Conservation (phyloP, 2,329 filamentous ascomycete species). For the Ophiocordyceps unilateralis region DNA sequence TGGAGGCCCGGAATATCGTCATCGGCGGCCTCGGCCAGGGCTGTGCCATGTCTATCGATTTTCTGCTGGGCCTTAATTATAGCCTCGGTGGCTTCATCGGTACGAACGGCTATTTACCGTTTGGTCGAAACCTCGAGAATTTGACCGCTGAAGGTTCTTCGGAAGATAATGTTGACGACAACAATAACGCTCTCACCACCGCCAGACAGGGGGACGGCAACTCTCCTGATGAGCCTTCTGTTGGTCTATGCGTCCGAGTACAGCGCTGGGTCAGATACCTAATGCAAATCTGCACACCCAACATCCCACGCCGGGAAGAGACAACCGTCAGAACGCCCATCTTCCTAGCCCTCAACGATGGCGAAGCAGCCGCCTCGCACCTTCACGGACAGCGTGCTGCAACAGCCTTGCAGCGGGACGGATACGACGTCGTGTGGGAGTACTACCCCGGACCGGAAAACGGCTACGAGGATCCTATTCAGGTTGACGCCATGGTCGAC, state of each 20-base stretch:
- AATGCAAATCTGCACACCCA: slow-evolving; percentile 7
- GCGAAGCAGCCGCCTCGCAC: slow-evolving; percentile 18
- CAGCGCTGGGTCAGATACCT: slow-evolving; percentile 16
- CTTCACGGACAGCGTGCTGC: slow-evolving; percentile 14
- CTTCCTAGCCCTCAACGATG: slow-evolving; percentile 25
- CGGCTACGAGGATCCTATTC: slow-evolving; percentile 30
- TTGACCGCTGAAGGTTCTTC: slow-evolving; percentile 4
- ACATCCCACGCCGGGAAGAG: slow-evolving; percentile 1
- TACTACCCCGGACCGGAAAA: slow-evolving; percentile 23
- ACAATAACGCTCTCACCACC: slow-evolving; percentile 1
- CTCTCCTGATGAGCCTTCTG: neutral
- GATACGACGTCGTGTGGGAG: slow-evolving; percentile 11
- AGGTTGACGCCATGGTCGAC: slow-evolving; percentile 21
- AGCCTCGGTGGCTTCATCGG: slow-evolving; percentile 25
- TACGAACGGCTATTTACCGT: slow-evolving; percentile 29
- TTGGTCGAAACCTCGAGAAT: slow-evolving; percentile 16
- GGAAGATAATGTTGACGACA: slow-evolving; percentile 4
- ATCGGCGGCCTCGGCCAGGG: slow-evolving; percentile 36
- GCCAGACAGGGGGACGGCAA: neutral
- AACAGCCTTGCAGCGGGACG: slow-evolving; percentile 10
- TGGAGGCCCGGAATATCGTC: slow-evolving; percentile 21
- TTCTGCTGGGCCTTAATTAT: slow-evolving; percentile 21
- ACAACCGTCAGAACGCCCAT: slow-evolving; percentile 16
- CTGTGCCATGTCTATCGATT: slow-evolving; percentile 26
- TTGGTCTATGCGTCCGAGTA: slow-evolving; percentile 8